Evolutionary conservation across 345 rosid species (phyloP).

Genomic region (Stellera chamaejasme): DNA sequence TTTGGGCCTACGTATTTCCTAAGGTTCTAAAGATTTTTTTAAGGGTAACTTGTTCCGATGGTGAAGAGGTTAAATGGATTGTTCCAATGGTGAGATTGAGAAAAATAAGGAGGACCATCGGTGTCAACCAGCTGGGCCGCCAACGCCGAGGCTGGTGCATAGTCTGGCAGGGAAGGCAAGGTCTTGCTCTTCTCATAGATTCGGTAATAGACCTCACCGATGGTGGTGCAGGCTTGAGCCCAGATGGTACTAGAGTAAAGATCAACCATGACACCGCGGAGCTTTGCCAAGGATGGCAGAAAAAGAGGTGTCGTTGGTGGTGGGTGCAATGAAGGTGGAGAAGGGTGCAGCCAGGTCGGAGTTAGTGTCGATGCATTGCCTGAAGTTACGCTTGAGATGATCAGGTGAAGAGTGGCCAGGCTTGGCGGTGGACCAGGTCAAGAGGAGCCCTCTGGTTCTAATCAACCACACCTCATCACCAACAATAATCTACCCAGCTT

Average conservation of each 20-base stretch:
- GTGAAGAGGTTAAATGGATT: too few relatives aligned
- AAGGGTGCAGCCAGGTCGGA: conserved; percentile 15
- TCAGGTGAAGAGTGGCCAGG: conserved; percentile 9
- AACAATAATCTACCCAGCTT: too few relatives aligned
- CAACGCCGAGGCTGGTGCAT: conserved; percentile 53
- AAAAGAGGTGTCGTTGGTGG: conserved; percentile 33
- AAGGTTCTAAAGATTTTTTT: too few relatives aligned
- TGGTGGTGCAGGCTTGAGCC: conserved; percentile 67
- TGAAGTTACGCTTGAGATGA: conserved; percentile 29
- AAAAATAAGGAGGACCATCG: too few relatives aligned
- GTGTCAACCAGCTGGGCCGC: too few relatives aligned
- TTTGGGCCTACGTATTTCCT: too few relatives aligned
- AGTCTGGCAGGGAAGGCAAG: conserved; percentile 69
- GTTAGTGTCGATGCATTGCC: conserved; percentile 29
- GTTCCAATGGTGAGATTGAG: too few relatives aligned
- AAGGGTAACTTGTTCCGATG: too few relatives aligned
- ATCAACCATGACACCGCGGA: conserved; percentile 36
- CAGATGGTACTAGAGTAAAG: conserved; percentile 38
- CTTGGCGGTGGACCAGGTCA: too few relatives aligned
- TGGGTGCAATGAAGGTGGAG: conserved; percentile 25
- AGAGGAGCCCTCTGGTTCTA: too few relatives aligned
- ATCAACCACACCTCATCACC: too few relatives aligned
- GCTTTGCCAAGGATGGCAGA: conserved; percentile 32
- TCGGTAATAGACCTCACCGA: conserved; percentile 53
- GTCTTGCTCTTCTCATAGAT: conserved; percentile 48